Evolutionary conservation across 2,329 filamentous ascomycete species (phyloP).

Genomic region (Colletotrichum zoysiae): DNA sequence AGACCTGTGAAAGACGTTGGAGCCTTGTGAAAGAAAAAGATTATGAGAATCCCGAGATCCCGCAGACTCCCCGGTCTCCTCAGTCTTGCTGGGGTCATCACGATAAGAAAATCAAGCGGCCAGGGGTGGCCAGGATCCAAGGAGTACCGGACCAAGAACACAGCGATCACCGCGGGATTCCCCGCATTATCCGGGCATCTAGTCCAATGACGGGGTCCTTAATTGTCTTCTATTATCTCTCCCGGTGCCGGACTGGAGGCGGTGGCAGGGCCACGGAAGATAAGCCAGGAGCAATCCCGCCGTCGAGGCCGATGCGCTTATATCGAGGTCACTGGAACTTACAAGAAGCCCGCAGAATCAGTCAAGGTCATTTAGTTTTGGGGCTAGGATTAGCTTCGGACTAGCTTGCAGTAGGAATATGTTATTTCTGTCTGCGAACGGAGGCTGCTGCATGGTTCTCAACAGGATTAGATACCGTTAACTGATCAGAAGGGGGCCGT

Average conservation of each 20-base stretch:
- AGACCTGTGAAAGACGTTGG: not conserved
- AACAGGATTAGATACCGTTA: too few relatives aligned
- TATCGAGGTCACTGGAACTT: not conserved
- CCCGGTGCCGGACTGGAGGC: not conserved
- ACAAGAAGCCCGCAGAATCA: not conserved
- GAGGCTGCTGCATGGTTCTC: too few relatives aligned
- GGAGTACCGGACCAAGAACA: constrained; percentile 14
- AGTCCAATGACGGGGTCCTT: constrained; percentile 14
- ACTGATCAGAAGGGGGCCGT: too few relatives aligned
- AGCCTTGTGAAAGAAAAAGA: not conserved
- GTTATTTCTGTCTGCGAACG: too few relatives aligned
- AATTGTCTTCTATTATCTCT: constrained; percentile 30
- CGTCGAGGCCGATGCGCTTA: not conserved
- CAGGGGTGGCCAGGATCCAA: not conserved
- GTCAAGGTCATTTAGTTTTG: too few relatives aligned
- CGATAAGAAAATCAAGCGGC: constrained; percentile 21
- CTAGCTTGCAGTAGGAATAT: too few relatives aligned
- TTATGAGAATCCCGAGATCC: constrained; percentile 19
- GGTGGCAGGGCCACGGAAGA: constrained; percentile 16
- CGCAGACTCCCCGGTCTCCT: constrained; percentile 7
- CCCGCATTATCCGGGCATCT: constrained; percentile 27
- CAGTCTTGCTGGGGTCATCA: constrained; percentile 5
- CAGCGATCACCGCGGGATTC: constrained; percentile 10
- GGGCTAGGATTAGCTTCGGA: too few relatives aligned
- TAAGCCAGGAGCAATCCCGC: constrained; percentile 4